Evolutionary conservation across 306 rosid genomes (phyloP).

Genomic region (Pyrus bretschneideri): DNA sequence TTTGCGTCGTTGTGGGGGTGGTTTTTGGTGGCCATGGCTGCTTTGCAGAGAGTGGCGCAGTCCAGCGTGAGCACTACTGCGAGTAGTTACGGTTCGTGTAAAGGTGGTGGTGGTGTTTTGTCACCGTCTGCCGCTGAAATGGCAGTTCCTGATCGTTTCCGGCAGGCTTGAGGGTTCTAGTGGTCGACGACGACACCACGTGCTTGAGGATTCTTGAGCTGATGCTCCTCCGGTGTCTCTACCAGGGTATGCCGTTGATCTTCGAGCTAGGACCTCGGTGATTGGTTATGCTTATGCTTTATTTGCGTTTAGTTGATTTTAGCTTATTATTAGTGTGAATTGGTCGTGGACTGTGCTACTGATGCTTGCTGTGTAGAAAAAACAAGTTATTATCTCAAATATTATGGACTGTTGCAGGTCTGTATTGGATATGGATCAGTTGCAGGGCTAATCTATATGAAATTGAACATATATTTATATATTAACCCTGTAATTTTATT

Average conservation of each 20-base stretch:
- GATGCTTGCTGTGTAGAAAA: neutral
- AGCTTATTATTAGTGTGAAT: neutral
- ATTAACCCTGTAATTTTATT: too few relatives aligned
- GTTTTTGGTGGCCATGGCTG: conserved; percentile 31
- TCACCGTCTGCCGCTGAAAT: neutral
- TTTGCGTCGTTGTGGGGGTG: neutral
- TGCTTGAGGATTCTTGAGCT: conserved; percentile 28
- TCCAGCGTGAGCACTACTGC: conserved; percentile 26
- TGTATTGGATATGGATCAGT: neutral
- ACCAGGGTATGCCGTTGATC: conserved; percentile 27
- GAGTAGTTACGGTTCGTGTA: conserved; percentile 21
- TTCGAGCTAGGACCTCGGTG: neutral
- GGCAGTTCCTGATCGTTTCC: conserved; percentile 30
- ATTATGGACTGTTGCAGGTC: neutral
- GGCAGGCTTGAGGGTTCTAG: conserved; percentile 45
- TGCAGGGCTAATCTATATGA: neutral
- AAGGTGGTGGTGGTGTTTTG: conserved; percentile 6
- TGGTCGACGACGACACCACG: conserved; percentile 45
- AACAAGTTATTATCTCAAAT: neutral
- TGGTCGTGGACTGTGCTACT: neutral
- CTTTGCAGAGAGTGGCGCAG: conserved; percentile 42
- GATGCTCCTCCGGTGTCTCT: conserved; percentile 33
- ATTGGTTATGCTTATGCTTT: neutral
- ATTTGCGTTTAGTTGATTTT: neutral
- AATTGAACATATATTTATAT: too few relatives aligned